Percentiles rank a stretch among this genome's conserved stretches.
Conservation (phyloP, 495 filamentous ascomycete species). For the Annulohypoxylon bovei region DNA sequence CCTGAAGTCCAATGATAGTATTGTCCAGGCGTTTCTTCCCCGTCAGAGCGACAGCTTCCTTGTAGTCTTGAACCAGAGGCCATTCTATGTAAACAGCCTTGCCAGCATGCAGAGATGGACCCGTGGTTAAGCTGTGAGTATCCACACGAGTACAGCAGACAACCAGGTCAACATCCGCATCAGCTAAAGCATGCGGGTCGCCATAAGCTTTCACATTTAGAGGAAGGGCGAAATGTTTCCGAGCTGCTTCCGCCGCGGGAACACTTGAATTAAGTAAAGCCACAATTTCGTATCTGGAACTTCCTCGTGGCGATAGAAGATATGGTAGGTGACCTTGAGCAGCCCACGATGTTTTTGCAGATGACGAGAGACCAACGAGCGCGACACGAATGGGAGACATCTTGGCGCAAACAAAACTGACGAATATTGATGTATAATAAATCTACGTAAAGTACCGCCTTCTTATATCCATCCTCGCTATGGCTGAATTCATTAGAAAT, state of each 20-base stretch:
- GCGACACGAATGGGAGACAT: slow-evolving; percentile 65
- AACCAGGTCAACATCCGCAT: slow-evolving; percentile 66
- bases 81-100: slow-evolving; percentile 70
- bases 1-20: slow-evolving; percentile 65
- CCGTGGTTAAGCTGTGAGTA: slow-evolving; percentile 51
- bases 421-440: background rate
- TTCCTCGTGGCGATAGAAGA: slow-evolving; percentile 54
- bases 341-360: slow-evolving; percentile 62
- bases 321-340: slow-evolving; percentile 65
- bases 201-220: slow-evolving; percentile 60
- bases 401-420: background rate
- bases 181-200: slow-evolving; percentile 58
- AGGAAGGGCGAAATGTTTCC: slow-evolving; percentile 56
- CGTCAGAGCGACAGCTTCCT: slow-evolving; percentile 55
- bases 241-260: slow-evolving; percentile 59
- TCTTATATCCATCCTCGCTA: background rate
- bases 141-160: slow-evolving; percentile 65
- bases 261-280: slow-evolving; percentile 68
- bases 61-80: slow-evolving; percentile 56
- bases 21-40: slow-evolving; percentile 51
- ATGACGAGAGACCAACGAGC: slow-evolving; percentile 66
- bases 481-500: background rate
- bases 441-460: background rate
- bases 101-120: slow-evolving; percentile 61
- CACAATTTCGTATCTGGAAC: slow-evolving; percentile 61